Conservation (phyloP, 192 early-diverging fungal genomes). For the Geranomyces michiganensis region DNA sequence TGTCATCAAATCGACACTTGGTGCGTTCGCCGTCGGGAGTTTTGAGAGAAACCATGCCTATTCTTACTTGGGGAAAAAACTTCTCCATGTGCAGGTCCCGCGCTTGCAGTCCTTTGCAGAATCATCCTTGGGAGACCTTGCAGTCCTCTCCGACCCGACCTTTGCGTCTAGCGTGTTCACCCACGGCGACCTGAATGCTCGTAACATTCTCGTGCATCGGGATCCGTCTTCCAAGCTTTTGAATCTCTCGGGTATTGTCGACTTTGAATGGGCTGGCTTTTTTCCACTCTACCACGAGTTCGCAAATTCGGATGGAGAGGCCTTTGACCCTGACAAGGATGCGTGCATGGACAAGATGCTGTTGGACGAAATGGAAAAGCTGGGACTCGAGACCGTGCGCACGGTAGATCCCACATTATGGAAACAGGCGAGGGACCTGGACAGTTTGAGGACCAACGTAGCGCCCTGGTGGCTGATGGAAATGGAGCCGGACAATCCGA, state of each 20-base stretch:
- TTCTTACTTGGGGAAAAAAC: too few relatives aligned
- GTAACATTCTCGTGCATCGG: conserved; percentile 7
- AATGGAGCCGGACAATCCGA: conserved; percentile 4
- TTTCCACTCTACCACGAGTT: conserved; percentile 12
- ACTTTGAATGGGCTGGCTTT: conserved; percentile 12
- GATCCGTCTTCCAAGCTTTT: not conserved
- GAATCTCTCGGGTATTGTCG: conserved; percentile 10
- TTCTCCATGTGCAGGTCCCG: too few relatives aligned
- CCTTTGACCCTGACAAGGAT: conserved; percentile 9
- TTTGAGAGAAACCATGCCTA: too few relatives aligned
- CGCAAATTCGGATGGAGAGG: conserved; percentile 3
- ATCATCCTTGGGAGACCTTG: too few relatives aligned
- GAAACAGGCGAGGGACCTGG: conserved; percentile 13
- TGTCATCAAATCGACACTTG: too few relatives aligned
- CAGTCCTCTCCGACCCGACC: conserved; percentile 7
- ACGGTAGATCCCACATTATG: not conserved
- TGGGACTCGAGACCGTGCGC: conserved; percentile 10
- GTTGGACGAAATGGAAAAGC: conserved; percentile 9
- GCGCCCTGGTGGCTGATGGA: conserved; percentile 10
- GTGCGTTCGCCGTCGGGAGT: too few relatives aligned
- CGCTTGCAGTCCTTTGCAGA: too few relatives aligned
- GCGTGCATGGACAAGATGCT: not conserved
- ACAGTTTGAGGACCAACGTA: conserved; percentile 10
- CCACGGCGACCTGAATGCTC: conserved; percentile 3
- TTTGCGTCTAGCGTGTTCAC: conserved; percentile 4